Evolutionary conservation across 805 yeast genomes (phyloP).

Genomic region (Starmerella etchellsii): DNA sequence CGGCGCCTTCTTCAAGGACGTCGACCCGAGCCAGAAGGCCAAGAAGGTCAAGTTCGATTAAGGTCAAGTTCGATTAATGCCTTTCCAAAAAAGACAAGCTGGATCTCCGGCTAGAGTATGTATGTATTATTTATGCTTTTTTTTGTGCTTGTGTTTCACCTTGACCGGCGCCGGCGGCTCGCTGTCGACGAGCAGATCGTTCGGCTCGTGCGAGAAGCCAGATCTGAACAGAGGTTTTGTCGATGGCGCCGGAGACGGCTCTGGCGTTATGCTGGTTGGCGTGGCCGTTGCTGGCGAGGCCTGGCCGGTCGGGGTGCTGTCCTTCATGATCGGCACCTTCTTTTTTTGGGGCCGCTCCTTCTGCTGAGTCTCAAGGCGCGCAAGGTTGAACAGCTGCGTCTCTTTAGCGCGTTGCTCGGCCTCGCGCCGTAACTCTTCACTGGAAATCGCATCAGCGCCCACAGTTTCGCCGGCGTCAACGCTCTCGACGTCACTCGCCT

Average conservation of each 20-base stretch:
- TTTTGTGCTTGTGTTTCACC: conserved; percentile 25
- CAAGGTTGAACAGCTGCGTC: conserved; percentile 8
- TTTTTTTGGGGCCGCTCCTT: conserved; percentile 12
- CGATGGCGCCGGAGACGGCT: neutral
- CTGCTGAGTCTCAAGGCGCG: conserved; percentile 2
- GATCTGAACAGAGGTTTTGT: conserved; percentile 16
- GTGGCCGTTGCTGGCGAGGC: neutral
- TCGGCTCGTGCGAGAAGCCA: conserved; percentile 19
- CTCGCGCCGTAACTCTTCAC: too few relatives aligned
- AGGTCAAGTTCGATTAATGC: neutral
- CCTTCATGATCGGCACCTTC: conserved; percentile 25
- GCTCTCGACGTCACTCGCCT: too few relatives aligned
- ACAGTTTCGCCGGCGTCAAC: too few relatives aligned
- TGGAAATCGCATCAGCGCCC: too few relatives aligned
- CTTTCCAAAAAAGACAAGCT: neutral
- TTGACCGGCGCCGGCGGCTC: conserved; percentile 17
- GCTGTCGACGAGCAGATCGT: conserved; percentile 5
- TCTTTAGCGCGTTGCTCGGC: neutral
- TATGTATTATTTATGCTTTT: conserved; percentile 14
- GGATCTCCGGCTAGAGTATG: neutral
- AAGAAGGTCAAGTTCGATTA: conserved; percentile 79
- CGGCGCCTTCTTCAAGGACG: conserved; percentile 93
- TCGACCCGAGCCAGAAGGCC: conserved; percentile 66
- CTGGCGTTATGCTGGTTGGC: neutral
- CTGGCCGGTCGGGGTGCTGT: conserved; percentile 16